Percentiles rank a stretch among this genome's conserved stretches.
Conservation (phyloP, 2,329 filamentous ascomycete species). For the Fusarium irregulare region DNA sequence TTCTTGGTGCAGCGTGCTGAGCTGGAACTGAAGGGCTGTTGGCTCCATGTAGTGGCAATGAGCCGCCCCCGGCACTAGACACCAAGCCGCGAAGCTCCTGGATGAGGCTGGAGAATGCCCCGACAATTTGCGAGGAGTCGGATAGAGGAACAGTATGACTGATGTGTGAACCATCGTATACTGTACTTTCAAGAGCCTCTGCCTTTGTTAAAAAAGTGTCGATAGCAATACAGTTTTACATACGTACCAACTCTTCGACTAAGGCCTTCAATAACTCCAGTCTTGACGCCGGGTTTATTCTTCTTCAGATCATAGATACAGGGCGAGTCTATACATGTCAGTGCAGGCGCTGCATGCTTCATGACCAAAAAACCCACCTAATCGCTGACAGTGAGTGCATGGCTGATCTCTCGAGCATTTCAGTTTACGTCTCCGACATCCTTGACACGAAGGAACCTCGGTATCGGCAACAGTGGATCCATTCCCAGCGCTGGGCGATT, state of each 20-base stretch:
- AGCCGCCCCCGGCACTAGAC: neutral
- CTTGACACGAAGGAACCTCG: slow-evolving; percentile 38
- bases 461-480: slow-evolving; percentile 1
- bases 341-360: fast-evolving
- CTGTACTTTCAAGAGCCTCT: slow-evolving; percentile 35
- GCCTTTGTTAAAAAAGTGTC: neutral
- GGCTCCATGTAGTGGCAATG: neutral
- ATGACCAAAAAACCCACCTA: slow-evolving; percentile 8
- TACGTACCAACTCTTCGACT: slow-evolving; percentile 32
- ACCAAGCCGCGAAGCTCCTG: slow-evolving; percentile 32
- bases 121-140: slow-evolving; percentile 26
- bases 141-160: neutral
- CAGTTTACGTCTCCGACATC: slow-evolving; percentile 38
- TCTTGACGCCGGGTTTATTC: slow-evolving; percentile 32
- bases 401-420: slow-evolving; percentile 37
- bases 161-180: slow-evolving; percentile 3
- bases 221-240: neutral
- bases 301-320: slow-evolving; percentile 34
- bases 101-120: slow-evolving; percentile 32
- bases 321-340: slow-evolving; percentile 15
- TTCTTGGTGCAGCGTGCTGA: slow-evolving; percentile 7
- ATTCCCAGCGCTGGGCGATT: slow-evolving; percentile 1
- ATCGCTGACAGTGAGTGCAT: slow-evolving; percentile 36
- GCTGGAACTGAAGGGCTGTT: neutral
- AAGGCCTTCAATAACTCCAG: slow-evolving; percentile 28